Base-by-base conservation (phyloP, 208 protist species). In the Naegleria lovaniensis region DNA sequence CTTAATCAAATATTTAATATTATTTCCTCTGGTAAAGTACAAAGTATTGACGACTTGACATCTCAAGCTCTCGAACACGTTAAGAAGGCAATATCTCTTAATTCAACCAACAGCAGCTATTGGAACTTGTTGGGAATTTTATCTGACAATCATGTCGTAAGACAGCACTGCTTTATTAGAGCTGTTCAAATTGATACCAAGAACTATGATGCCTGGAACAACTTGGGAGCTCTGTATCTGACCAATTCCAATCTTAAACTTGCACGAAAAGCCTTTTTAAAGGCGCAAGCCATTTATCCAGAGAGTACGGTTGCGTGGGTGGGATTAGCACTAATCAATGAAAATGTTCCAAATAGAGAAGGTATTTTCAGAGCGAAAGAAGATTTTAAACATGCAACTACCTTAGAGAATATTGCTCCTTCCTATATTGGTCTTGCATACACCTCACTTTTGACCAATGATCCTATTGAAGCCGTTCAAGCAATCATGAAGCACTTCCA, bases 91-190 rank as follows among this genome's bases (percentile, higher is more conserved):
- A 59, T 55, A 29, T 29, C 13, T 22, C 29, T 89, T 2, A 89
- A 67, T 67, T 43, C 85, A 40, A 33, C 38, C 36, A 40, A 67
- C 19, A 33, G 13, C 67, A 13, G 29, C 29, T 89, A 67, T 40
- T 89, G 85, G 85, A 89, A 52, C 38, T 39, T 6, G 15, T 41
- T 67, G 19, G 85, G 85, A n/a, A 51, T 33, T 41, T 40, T n/a
- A 7, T 16, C 19, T 9, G 7, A 13, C 29, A 67, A 89, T 40
- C n/a, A 15, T 67, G n/a, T n/a, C 2, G 48, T 89, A 13, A 89
- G 59, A 89, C 85, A 89, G 67, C 85, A 89, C 67, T 89, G 85
- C 67, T 89, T 75, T 40, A 67, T 89, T 29, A 52, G 85, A 38
- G 19, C 85, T 11, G 40, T 67, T 9, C 48, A 89, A 89, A 25